Evolutionary conservation across 805 yeast species (phyloP).

Genomic region (Debaryomyces hansenii): DNA sequence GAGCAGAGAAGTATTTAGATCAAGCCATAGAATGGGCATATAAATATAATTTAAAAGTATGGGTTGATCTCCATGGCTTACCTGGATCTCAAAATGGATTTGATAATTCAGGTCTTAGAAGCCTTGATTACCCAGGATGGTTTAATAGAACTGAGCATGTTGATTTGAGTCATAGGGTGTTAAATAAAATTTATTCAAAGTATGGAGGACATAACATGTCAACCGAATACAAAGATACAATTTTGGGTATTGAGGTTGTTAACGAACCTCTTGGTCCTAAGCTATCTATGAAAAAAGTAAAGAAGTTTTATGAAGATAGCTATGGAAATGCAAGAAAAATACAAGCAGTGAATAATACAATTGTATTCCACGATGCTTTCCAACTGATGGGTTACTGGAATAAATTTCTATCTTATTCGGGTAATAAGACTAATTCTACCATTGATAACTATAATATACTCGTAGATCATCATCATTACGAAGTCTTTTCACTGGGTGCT

Average conservation of each 20-base stretch:
- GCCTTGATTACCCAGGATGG: constrained; percentile 36
- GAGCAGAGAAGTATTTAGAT: constrained; percentile 64
- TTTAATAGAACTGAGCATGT: constrained; percentile 28
- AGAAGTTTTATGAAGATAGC: constrained; percentile 27
- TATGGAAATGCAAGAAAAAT: constrained; percentile 32
- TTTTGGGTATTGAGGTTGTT: constrained; percentile 40
- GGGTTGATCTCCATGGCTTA: constrained; percentile 78
- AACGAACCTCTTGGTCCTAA: constrained; percentile 39
- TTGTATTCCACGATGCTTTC: constrained; percentile 71
- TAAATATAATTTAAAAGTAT: constrained; percentile 57
- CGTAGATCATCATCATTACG: constrained; percentile 43
- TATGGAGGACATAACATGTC: constrained; percentile 32
- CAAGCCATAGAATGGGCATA: constrained; percentile 69
- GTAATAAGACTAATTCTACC: constrained; percentile 9
- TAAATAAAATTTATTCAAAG: constrained; percentile 31
- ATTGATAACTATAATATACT: constrained; percentile 32
- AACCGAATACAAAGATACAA: constrained; percentile 26
- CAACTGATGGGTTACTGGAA: constrained; percentile 57
- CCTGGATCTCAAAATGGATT: constrained; percentile 89
- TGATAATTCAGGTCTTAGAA: constrained; percentile 75
- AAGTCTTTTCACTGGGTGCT: constrained; percentile 28
- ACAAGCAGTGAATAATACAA: constrained; percentile 35
- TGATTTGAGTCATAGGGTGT: constrained; percentile 29
- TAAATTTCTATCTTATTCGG: constrained; percentile 30
- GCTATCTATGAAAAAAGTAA: constrained; percentile 19